Percentiles rank a stretch among this genome's conserved stretches.
These are phyloP conservation scores for Hymenoscyphus salicellus DNA, from an alignment of 2,329 filamentous ascomycete genomes.

Conservation along the genomic window DNA sequence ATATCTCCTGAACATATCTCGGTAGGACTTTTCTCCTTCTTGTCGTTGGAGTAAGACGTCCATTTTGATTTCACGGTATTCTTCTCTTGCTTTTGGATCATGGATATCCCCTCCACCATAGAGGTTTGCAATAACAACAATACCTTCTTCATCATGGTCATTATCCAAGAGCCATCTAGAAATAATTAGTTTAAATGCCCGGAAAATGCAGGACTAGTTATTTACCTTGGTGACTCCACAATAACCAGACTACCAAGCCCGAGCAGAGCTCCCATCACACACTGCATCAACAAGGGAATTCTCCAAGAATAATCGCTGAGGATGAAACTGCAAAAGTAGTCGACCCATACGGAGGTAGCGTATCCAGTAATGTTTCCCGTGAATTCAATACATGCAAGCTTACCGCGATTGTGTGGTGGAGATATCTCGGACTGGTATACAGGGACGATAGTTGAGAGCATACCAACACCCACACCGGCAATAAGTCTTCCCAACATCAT, in stretches of 20 bases:
- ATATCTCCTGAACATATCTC: slow-evolving; percentile 93
- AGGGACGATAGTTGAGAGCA: slow-evolving; percentile 86
- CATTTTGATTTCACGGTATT: slow-evolving; percentile 99
- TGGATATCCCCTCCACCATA: slow-evolving; percentile 96
- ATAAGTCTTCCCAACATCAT: slow-evolving; percentile 83
- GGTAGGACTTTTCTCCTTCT: slow-evolving; percentile 88
- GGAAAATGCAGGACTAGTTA: slow-evolving; percentile 4
- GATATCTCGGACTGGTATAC: slow-evolving; percentile 96
- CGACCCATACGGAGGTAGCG: slow-evolving; percentile 95
- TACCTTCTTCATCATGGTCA: slow-evolving; percentile 96
- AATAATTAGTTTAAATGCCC: slow-evolving; percentile 14
- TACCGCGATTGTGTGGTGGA: slow-evolving; percentile 91
- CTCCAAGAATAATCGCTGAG: slow-evolving; percentile 84
- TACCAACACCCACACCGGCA: slow-evolving; percentile 82
- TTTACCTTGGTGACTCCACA: slow-evolving; percentile 87
- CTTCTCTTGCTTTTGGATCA: slow-evolving; percentile 84
- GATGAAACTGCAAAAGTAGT: slow-evolving; percentile 95
- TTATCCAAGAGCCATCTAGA: slow-evolving; percentile 92
- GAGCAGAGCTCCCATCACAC: slow-evolving; percentile 85
- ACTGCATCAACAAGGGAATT: slow-evolving; percentile 85
- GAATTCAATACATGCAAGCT: slow-evolving; percentile 96
- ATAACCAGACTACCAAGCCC: slow-evolving; percentile 86
- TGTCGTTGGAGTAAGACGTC: slow-evolving; percentile 88
- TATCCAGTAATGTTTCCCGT: slow-evolving; percentile 96
- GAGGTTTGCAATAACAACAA: slow-evolving; percentile 95